Conservation (phyloP, 768 basidiomycete genomes). For the Termitomyces sp. region DNA sequence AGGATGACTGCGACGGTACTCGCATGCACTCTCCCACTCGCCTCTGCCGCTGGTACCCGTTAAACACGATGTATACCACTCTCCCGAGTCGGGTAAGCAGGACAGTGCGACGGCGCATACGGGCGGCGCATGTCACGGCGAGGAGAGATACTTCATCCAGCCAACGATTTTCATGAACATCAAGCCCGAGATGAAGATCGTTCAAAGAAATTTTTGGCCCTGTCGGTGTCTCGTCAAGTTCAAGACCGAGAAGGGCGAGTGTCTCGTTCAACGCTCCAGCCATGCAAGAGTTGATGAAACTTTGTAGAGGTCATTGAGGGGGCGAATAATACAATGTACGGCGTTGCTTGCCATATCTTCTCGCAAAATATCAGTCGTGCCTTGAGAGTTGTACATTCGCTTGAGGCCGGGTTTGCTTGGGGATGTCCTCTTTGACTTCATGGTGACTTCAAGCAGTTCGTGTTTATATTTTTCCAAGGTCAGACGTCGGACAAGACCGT, state of each 20-base stretch:
- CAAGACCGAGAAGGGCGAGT: constrained; percentile 43
- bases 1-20: constrained; percentile 88
- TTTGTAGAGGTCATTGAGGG: constrained; percentile 19
- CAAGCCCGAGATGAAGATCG: constrained; percentile 63
- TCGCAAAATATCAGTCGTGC: too few relatives aligned
- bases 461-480: constrained; percentile 7
- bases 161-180: constrained; percentile 71
- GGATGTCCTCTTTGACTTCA: neutral
- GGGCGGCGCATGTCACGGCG: too few relatives aligned
- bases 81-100: too few relatives aligned
- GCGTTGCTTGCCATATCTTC: constrained; percentile 18
- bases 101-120: too few relatives aligned
- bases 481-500: constrained; percentile 17
- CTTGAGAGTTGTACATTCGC: too few relatives aligned
- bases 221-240: constrained; percentile 72
- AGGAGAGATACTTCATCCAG: too few relatives aligned
- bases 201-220: constrained; percentile 72
- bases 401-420: constrained; percentile 19
- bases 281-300: constrained; percentile 14
- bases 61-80: constrained; percentile 97
- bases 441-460: neutral
- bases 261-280: constrained; percentile 15
- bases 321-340: constrained; percentile 19
- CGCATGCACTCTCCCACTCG: constrained; percentile 85
- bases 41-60: constrained; percentile 87